These are phyloP conservation scores for Ajuga reptans DNA, from an alignment of 305 asterid genomes.

Conservation along the genomic window DNA sequence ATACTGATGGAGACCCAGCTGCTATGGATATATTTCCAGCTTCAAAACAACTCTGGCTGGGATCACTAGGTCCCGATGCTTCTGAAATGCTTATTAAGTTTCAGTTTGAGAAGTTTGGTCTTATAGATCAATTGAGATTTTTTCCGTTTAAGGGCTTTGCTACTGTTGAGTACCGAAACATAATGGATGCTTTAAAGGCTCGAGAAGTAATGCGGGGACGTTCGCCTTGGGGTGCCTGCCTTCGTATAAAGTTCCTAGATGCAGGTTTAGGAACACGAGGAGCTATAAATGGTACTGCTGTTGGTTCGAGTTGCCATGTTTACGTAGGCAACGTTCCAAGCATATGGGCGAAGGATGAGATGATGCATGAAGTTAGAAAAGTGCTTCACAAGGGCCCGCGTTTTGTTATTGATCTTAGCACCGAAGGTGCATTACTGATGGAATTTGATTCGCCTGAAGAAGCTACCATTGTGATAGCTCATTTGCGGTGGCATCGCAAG, in stretches of 20 bases:
- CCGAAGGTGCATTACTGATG: conserved; percentile 68
- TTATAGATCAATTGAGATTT: conserved; percentile 50
- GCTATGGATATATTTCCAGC: conserved; percentile 80
- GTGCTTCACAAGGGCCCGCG: conserved; percentile 66
- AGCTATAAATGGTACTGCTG: conserved; percentile 51
- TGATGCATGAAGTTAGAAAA: conserved; percentile 62
- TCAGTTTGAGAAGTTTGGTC: conserved; percentile 82
- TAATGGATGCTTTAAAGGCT: conserved; percentile 79
- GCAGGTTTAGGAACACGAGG: conserved; percentile 67
- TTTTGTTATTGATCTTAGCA: conserved; percentile 60
- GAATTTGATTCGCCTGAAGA: conserved; percentile 89
- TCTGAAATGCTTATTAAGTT: conserved; percentile 61
- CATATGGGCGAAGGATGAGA: conserved; percentile 77
- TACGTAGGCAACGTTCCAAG: conserved; percentile 65
- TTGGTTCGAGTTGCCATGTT: conserved; percentile 71
- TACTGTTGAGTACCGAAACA: conserved; percentile 57
- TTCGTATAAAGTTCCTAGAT: conserved; percentile 67
- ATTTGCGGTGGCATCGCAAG: conserved; percentile 66
- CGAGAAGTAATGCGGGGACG: conserved; percentile 75
- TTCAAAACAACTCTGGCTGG: conserved; percentile 79
- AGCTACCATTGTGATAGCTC: conserved; percentile 60
- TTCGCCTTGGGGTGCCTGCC: conserved; percentile 73
- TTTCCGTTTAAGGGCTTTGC: conserved; percentile 62
- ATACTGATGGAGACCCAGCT: conserved; percentile 72
- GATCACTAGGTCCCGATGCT: conserved; percentile 70